phyloP scores from a whole-genome alignment of 208 protist species.

The Acanthamoeba polyphaga region DNA sequence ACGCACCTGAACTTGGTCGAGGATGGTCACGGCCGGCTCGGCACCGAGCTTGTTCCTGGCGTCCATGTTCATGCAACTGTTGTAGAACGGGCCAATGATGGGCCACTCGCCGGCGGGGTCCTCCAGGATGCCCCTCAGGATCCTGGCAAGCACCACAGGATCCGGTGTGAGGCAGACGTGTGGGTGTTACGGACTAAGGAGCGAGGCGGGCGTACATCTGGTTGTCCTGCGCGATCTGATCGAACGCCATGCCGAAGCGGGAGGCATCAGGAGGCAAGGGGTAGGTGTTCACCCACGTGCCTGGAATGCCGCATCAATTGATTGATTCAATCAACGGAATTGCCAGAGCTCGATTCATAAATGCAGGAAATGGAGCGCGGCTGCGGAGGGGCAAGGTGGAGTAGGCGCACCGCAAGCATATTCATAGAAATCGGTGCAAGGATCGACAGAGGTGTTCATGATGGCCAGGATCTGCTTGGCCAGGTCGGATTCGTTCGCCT shows the following conservation, averaged over 20 bases:
- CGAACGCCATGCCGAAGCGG: conserved; percentile 34
- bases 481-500: neutral
- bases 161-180: neutral
- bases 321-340: neutral
- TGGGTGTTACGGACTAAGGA: neutral
- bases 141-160: neutral
- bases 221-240: conserved; percentile 50
- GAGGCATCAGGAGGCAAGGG: conserved; percentile 19
- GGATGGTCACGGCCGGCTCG: neutral
- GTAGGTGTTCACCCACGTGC: conserved; percentile 45
- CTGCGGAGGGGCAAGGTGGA: too few relatives aligned
- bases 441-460: conserved; percentile 68
- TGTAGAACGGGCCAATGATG: conserved; percentile 52
- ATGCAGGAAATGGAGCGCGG: neutral
- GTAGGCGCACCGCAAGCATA: conserved; percentile 59
- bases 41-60: neutral
- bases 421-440: conserved; percentile 72
- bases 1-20: neutral
- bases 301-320: neutral
- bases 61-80: conserved; percentile 50
- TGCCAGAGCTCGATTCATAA: neutral
- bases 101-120: conserved; percentile 50
- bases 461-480: conserved; percentile 51
- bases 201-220: neutral
- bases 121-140: conserved; percentile 24